A percentile compares a stretch with the other conserved stretches of the same genome.
Conservation (phyloP, 805 yeast genomes). For the Alloascoidea hylecoeti region DNA sequence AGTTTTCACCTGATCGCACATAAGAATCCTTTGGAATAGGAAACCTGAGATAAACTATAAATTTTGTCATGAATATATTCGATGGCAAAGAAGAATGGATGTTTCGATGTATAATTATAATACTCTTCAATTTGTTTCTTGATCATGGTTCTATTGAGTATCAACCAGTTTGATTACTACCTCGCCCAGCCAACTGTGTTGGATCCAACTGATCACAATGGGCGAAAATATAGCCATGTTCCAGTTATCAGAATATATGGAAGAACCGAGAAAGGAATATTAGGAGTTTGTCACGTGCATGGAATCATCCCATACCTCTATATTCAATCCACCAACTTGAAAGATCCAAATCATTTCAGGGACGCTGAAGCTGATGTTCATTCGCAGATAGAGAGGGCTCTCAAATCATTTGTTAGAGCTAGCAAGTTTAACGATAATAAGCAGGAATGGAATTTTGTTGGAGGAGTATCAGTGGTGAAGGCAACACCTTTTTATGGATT, state of each 20-base stretch:
- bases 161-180: constrained; percentile 54
- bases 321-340: constrained; percentile 39
- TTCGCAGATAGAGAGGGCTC: constrained; percentile 12
- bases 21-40: constrained; percentile 26
- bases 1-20: constrained; percentile 10
- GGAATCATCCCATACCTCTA: constrained; percentile 75
- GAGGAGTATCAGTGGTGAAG: constrained; percentile 39
- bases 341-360: constrained; percentile 8
- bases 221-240: constrained; percentile 27
- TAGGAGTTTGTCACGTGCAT: constrained; percentile 60
- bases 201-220: constrained; percentile 22
- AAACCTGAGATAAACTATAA: constrained; percentile 27
- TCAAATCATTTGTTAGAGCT: constrained; percentile 9
- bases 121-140: background rate
- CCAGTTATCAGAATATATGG: constrained; percentile 79
- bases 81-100: background rate
- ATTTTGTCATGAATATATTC: constrained; percentile 11
- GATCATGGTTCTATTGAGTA: background rate
- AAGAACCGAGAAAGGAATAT: constrained; percentile 42
- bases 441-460: too few species aligned
- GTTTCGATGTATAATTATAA: background rate
- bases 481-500: constrained; percentile 82
- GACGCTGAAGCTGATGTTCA: constrained; percentile 8
- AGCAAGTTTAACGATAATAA: background rate
- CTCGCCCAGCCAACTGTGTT: constrained; percentile 37